phyloP scores from a whole-genome alignment of 768 basidiomycete genomes.

The Agrocybe praecox region DNA sequence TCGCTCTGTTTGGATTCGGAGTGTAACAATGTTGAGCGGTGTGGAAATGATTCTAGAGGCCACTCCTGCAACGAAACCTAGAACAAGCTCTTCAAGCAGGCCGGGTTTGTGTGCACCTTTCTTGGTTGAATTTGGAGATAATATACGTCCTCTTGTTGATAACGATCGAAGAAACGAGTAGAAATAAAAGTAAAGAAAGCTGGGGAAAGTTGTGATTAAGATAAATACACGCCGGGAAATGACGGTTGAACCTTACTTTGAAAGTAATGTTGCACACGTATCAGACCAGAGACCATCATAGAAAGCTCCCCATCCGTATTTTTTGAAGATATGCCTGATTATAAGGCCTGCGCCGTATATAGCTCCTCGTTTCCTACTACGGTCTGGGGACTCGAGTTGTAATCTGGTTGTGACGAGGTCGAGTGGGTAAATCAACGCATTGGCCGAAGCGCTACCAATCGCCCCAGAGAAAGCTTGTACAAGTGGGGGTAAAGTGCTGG shows the following conservation, averaged over 20 bases:
- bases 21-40: constrained; percentile 58
- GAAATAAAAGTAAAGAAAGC: constrained; percentile 63
- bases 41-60: constrained; percentile 55
- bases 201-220: constrained; percentile 16
- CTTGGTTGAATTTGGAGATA: neutral
- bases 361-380: constrained; percentile 24
- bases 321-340: constrained; percentile 36
- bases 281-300: constrained; percentile 57
- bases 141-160: constrained; percentile 34
- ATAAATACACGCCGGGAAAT: neutral
- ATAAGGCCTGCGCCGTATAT: constrained; percentile 35
- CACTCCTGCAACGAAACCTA: constrained; percentile 61
- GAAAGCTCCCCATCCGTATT: constrained; percentile 44
- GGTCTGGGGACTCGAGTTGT: constrained; percentile 36
- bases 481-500: constrained; percentile 59
- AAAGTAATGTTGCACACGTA: constrained; percentile 53
- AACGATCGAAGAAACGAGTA: constrained; percentile 51
- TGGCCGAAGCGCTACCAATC: constrained; percentile 56
- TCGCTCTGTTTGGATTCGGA: constrained; percentile 50
- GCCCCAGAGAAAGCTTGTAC: constrained; percentile 61
- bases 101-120: constrained; percentile 32
- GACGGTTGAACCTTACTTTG: constrained; percentile 40
- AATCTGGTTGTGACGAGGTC: constrained; percentile 58
- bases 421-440: constrained; percentile 56
- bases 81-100: constrained; percentile 48